A percentile compares a stretch with the other conserved stretches of the same genome.
Evolutionary conservation across 441 rosid genomes (phyloP).

Genomic region (Erodium trifolium): DNA sequence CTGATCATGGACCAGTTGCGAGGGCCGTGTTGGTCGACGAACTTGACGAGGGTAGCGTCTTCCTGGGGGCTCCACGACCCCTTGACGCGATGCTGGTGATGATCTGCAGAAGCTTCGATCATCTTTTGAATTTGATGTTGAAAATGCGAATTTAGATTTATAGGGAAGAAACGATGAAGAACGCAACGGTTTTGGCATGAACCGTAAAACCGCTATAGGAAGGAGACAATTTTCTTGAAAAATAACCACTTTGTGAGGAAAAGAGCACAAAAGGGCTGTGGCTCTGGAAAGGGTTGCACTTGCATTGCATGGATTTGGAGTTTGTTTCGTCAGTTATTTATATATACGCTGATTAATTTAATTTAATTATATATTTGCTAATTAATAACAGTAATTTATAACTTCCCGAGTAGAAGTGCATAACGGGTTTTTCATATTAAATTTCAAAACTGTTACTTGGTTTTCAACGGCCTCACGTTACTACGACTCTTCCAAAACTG

Average conservation of each 20-base stretch:
- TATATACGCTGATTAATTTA: too few relatives aligned
- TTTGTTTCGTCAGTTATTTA: too few relatives aligned
- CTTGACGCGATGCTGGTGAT: conserved; percentile 26
- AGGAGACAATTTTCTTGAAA: conserved; percentile 11
- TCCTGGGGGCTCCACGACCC: conserved; percentile 61
- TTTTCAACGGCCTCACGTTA: background rate
- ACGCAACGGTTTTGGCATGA: conserved; percentile 30
- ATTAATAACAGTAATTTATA: too few relatives aligned
- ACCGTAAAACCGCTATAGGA: conserved; percentile 39
- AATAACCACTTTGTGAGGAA: conserved; percentile 28
- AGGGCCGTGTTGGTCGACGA: conserved; percentile 46
- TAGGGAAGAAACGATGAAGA: background rate
- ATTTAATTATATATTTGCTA: too few relatives aligned
- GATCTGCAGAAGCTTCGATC: background rate
- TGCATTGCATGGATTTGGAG: background rate
- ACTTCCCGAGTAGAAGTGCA: too few relatives aligned
- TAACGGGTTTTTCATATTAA: background rate
- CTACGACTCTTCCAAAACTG: conserved; percentile 7
- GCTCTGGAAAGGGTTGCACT: conserved; percentile 3
- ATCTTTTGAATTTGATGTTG: background rate
- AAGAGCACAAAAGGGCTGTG: conserved; percentile 24
- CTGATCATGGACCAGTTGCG: conserved; percentile 58
- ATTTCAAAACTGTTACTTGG: background rate
- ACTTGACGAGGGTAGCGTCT: conserved; percentile 37
- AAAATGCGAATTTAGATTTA: background rate